Conservation (phyloP, 139 green algal genomes). For the Raphidocelis subcapitata region DNA sequence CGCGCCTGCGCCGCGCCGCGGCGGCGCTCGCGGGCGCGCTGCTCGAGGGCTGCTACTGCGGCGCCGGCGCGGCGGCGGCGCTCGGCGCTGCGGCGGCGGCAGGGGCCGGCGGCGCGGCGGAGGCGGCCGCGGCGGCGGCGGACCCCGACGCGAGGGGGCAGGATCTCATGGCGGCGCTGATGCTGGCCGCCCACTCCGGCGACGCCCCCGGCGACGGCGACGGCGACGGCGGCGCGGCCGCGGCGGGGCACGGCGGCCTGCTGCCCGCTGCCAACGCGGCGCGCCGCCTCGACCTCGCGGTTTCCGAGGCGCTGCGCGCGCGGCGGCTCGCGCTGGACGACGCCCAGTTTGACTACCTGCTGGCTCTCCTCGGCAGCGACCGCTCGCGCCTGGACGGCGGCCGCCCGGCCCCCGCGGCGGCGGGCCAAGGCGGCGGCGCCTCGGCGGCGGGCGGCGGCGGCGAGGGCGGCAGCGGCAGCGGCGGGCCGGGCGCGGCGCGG, state of each 20-base stretch:
- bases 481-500: not conserved
- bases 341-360: constrained; percentile 76
- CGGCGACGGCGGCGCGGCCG: not conserved
- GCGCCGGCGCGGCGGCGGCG: not conserved
- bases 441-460: not conserved
- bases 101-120: not conserved
- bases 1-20: constrained; percentile 16
- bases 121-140: constrained; percentile 8
- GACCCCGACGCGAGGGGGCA: constrained; percentile 46
- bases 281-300: constrained; percentile 21
- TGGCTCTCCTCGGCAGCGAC: constrained; percentile 55
- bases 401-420: not conserved
- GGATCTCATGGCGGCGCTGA: constrained; percentile 56
- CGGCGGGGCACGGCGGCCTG: constrained; percentile 5
- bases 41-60: constrained; percentile 42
- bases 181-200: constrained; percentile 35
- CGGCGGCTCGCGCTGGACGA: constrained; percentile 63
- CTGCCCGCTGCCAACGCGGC: constrained; percentile 6
- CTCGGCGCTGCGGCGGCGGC: not conserved
- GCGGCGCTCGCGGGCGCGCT: constrained; percentile 38
- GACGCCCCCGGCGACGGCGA: not conserved
- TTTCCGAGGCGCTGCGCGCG: constrained; percentile 25
- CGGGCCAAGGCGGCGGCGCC: not conserved
- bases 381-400: constrained; percentile 7
- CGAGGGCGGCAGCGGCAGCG: constrained; percentile 1